phyloP scores from a whole-genome alignment of 1,284 basidiomycete genomes.

The Puccinia coronata region DNA sequence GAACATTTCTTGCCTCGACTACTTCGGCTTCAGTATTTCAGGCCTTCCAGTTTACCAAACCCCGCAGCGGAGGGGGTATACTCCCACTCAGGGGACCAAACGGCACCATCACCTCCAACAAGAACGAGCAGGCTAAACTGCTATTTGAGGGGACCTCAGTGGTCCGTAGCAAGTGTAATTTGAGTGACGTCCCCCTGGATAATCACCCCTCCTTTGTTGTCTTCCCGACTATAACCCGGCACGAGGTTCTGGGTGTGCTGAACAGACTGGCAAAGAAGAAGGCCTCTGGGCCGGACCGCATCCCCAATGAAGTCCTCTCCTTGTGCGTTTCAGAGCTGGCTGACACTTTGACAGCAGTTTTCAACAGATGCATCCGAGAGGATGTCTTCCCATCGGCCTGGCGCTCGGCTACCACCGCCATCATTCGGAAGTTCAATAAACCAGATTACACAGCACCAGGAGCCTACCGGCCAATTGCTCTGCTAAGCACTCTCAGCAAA shows the following conservation, averaged over 20 bases:
- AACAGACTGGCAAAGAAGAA: slow-evolving; percentile 1
- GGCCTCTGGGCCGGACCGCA: background rate
- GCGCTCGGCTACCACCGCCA: background rate
- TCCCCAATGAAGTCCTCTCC: slow-evolving; percentile 1
- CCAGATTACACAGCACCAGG: slow-evolving; percentile 14
- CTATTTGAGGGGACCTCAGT: background rate
- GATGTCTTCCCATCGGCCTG: background rate
- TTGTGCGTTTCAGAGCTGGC: background rate
- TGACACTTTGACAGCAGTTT: background rate
- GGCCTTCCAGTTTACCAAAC: slow-evolving; percentile 36
- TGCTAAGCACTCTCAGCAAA: slow-evolving; percentile 8
- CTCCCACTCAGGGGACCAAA: background rate
- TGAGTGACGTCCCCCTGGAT: background rate
- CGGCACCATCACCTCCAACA: background rate
- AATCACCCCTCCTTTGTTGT: background rate
- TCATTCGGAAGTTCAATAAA: slow-evolving; percentile 21
- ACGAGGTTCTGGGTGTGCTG: background rate
- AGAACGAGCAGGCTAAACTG: background rate
- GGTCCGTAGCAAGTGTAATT: background rate
- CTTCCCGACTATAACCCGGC: background rate
- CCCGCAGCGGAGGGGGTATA: background rate
- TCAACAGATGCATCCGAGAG: slow-evolving; percentile 12
- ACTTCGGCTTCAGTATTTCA: background rate
- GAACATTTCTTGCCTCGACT: background rate
- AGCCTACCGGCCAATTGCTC: slow-evolving; percentile 24